Percentiles rank a stretch among this genome's conserved stretches.
Conservation (phyloP, 1,139 yeast genomes). For the Sugiyamaella castrensis region DNA sequence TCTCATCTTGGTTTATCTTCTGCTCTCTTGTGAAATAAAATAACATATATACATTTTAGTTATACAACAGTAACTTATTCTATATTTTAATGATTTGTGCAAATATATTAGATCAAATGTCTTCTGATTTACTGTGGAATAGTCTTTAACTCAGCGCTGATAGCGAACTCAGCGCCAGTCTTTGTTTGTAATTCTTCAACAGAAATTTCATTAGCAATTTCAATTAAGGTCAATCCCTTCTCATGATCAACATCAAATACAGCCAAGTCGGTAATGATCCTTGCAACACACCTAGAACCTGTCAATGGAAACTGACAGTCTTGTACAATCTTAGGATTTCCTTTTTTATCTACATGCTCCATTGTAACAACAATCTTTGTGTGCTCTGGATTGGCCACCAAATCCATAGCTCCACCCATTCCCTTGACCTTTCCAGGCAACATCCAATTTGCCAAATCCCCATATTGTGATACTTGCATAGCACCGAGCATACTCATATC, state of each 20-base stretch:
- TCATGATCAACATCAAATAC: slow-evolving; percentile 45
- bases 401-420: slow-evolving; percentile 53
- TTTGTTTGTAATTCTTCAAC: slow-evolving; percentile 40
- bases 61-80: no score
- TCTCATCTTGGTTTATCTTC: no score
- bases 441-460: slow-evolving; percentile 50
- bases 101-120: no score
- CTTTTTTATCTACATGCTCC: slow-evolving; percentile 47
- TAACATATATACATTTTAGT: no score
- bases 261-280: slow-evolving; percentile 47
- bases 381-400: slow-evolving; percentile 45
- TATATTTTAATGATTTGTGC: no score
- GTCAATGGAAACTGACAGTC: slow-evolving; percentile 46
- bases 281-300: slow-evolving; percentile 44
- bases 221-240: slow-evolving; percentile 40
- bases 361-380: slow-evolving; percentile 45
- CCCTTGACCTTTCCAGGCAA: slow-evolving; percentile 48
- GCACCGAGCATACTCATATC: slow-evolving; percentile 46
- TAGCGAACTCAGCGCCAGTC: slow-evolving; percentile 42
- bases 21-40: no score
- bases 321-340: slow-evolving; percentile 44
- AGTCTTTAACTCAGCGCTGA: slow-evolving; percentile 36
- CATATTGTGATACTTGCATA: slow-evolving; percentile 44
- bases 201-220: slow-evolving; percentile 39
- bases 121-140: no score